These are phyloP conservation scores for Kalanchoe fedtschenkoi DNA, from an alignment of 164 flowering plant species.

Conservation along the genomic window DNA sequence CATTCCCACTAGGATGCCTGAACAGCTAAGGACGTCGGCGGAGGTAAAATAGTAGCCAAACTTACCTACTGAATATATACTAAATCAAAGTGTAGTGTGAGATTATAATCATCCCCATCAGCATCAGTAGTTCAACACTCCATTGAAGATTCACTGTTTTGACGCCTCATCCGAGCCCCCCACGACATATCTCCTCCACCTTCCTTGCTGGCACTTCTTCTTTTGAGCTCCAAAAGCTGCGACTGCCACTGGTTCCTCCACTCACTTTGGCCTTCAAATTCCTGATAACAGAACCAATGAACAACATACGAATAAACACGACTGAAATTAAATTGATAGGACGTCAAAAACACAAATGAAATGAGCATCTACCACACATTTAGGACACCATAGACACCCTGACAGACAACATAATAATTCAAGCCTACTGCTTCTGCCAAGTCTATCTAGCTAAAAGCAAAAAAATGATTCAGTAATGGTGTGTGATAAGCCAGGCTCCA, in stretches of 20 bases:
- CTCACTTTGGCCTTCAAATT: constrained; percentile 29
- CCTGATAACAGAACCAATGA: constrained; percentile 31
- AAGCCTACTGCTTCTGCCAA: too few species aligned
- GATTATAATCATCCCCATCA: neutral
- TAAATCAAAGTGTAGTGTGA: too few species aligned
- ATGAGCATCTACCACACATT: too few species aligned
- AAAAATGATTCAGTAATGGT: too few species aligned
- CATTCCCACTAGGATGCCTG: too few species aligned
- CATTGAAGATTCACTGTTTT: constrained; percentile 25
- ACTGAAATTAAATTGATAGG: too few species aligned
- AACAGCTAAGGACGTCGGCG: neutral
- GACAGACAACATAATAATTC: too few species aligned
- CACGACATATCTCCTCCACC: constrained; percentile 52
- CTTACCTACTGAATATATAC: neutral
- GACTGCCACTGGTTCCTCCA: constrained; percentile 64
- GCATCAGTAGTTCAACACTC: constrained; percentile 11
- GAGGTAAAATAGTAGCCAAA: neutral
- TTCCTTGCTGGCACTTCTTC: constrained; percentile 47
- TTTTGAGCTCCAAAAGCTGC: constrained; percentile 66
- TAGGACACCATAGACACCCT: too few species aligned
- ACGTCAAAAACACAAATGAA: too few species aligned
- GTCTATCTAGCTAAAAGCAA: too few species aligned
- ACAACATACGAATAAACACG: too few species aligned
- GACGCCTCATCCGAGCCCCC: constrained; percentile 78
- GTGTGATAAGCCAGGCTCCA: too few species aligned